Base-by-base conservation (phyloP, 1,139 yeast species). In the Pichia sp. region DNA sequence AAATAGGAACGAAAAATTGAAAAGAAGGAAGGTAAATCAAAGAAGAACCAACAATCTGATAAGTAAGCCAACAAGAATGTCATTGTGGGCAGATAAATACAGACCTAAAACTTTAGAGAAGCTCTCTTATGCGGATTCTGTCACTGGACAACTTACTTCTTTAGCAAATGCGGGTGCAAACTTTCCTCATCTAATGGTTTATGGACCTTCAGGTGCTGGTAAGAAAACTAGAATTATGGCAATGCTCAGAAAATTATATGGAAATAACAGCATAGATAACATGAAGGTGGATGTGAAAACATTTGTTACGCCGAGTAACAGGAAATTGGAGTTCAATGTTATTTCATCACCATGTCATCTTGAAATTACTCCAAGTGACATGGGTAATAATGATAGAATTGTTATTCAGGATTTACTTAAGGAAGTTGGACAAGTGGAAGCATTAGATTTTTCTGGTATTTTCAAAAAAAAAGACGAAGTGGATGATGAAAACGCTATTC, bases 121-220 rank as follows among this genome's bases (percentile, higher is more conserved):
- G 36, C 70, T 92, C 45, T 77, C 81, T 45, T 90, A 75, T 61
- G 95, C 88, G 59, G 66, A 65, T 1, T 72, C 71, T 5, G 75
- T 90, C 33, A 79, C 95, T 0, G 65, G 68, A 39, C 77, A 82
- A 49, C 68, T 92, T 39, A 66, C 69, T 45, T 79, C 51, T 54
- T 55, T 65, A 57, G 81, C 87, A 3, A 65, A 74, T 3, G 74
- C 88, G 2, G 92, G 90, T 2, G 32, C 49, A 4, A 97, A 94
- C 61, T 83, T 92, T 60, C 99, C 99, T 3, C 98, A 92, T 68
- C 66, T 92, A 44, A 68, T 92, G 37, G 77, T 92, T 9, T 90
- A 90, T 61, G 99, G 99, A 0, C 97, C 98, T 1, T 80, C 90
- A 41, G 99, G 99, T 5, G 85, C 95, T 23, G 99, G 99, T 49